Conservation (phyloP, 495 filamentous ascomycete genomes). For the Aspergillus diversus region DNA sequence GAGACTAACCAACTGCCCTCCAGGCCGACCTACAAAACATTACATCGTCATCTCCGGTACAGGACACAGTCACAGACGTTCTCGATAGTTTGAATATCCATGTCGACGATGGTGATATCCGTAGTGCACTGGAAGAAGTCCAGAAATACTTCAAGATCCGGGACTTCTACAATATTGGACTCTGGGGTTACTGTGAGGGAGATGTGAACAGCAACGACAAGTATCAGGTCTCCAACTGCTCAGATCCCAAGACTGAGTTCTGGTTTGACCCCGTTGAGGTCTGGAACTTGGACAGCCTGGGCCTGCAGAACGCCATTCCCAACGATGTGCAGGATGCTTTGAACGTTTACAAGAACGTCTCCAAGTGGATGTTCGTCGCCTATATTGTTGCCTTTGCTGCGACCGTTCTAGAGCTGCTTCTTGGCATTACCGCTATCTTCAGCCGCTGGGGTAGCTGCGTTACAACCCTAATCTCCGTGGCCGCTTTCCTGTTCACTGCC, state of each 20-base stretch:
- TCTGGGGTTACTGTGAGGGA: constrained; percentile 87
- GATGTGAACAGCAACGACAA: constrained; percentile 52
- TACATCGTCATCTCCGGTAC: constrained; percentile 32
- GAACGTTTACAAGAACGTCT: constrained; percentile 69
- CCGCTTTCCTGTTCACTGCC: constrained; percentile 59
- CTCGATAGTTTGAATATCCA: constrained; percentile 34
- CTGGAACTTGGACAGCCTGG: constrained; percentile 62
- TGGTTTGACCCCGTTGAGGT: constrained; percentile 72
- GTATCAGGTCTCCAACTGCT: constrained; percentile 53
- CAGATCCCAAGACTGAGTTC: constrained; percentile 64
- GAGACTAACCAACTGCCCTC: constrained; percentile 25
- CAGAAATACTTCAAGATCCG: constrained; percentile 60
- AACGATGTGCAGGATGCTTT: constrained; percentile 65
- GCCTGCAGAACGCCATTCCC: constrained; percentile 61
- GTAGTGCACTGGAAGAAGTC: constrained; percentile 35
- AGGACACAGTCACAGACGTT: constrained; percentile 28
- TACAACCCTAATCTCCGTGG: constrained; percentile 71
- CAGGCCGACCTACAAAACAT: constrained; percentile 48
- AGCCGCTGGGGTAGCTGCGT: constrained; percentile 72
- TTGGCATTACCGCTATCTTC: constrained; percentile 72
- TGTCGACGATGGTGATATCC: constrained; percentile 38
- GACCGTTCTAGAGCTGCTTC: constrained; percentile 67
- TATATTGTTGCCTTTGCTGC: constrained; percentile 71
- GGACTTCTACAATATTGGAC: constrained; percentile 78
- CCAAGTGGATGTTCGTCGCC: constrained; percentile 79